phyloP scores from a whole-genome alignment of 192 early-diverging fungal species.

The Entomortierella chlamydospora region DNA sequence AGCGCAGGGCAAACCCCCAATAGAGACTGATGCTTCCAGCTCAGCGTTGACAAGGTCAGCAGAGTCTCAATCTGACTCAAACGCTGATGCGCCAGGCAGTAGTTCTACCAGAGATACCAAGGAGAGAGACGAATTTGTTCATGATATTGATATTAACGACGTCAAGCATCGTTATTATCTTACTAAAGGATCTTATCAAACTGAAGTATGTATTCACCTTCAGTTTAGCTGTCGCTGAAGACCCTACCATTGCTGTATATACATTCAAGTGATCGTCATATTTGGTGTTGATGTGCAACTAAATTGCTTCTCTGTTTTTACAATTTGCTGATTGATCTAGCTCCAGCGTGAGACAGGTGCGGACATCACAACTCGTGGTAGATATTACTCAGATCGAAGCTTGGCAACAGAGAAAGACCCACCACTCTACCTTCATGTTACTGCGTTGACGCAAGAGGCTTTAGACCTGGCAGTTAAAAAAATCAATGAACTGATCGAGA shows the following conservation, averaged over 20 bases:
- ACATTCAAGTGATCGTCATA: no score
- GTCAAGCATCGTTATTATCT: constrained; percentile 83
- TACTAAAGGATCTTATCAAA: constrained; percentile 82
- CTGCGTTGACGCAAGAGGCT: constrained; percentile 71
- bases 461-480: constrained; percentile 79
- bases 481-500: constrained; percentile 82
- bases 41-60: neutral
- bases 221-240: no score
- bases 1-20: constrained; percentile 52
- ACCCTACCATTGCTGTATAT: no score
- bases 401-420: constrained; percentile 83
- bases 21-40: neutral
- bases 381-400: constrained; percentile 79
- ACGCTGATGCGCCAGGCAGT: neutral
- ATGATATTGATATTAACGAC: constrained; percentile 85
- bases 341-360: constrained; percentile 85
- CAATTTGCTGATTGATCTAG: constrained; percentile 1
- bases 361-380: constrained; percentile 85
- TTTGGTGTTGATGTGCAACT: no score
- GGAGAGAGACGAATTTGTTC: constrained; percentile 64
- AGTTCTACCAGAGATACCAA: constrained; percentile 23
- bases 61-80: neutral
- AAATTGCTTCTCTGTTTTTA: neutral
- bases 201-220: constrained; percentile 40
- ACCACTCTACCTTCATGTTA: constrained; percentile 82